A percentile compares a stretch with the other conserved stretches of the same genome.
Conservation (phyloP, 129 eudicot species). For the Escallonia herrerae region DNA sequence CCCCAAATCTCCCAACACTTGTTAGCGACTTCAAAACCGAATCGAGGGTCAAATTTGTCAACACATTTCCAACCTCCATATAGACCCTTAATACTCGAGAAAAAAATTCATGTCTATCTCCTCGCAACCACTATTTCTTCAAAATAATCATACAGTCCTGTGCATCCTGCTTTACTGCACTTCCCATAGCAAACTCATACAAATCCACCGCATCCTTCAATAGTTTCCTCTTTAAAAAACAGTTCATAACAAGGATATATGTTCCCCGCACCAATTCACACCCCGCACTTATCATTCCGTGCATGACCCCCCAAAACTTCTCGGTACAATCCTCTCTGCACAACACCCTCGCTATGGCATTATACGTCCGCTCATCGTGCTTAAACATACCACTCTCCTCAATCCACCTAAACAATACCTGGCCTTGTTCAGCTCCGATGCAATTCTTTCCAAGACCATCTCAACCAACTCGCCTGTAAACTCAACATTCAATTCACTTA, state of each 20-base stretch:
- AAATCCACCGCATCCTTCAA: conserved; percentile 60
- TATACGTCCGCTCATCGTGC: conserved; percentile 54
- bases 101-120: conserved; percentile 65
- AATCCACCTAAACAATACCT: conserved; percentile 78
- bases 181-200: conserved; percentile 65
- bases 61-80: conserved; percentile 42
- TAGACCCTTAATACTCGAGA: conserved; percentile 39
- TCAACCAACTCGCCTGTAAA: conserved; percentile 50
- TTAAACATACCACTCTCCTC: conserved; percentile 59
- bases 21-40: conserved; percentile 63
- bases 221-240: conserved; percentile 48
- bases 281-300: conserved; percentile 61
- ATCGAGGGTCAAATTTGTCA: conserved; percentile 36
- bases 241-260: conserved; percentile 32
- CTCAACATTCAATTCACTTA: conserved; percentile 33
- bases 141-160: conserved; percentile 54
- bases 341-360: conserved; percentile 56
- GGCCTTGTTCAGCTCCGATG: conserved; percentile 53
- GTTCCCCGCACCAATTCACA: conserved; percentile 42
- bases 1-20: conserved; percentile 58
- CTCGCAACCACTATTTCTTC: conserved; percentile 50
- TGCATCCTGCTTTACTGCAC: conserved; percentile 47
- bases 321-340: conserved; percentile 50
- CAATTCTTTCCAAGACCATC: conserved; percentile 43
- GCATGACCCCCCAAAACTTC: conserved; percentile 58